Evolutionary conservation across 345 rosid species (phyloP).

Genomic region (Cardamine chenopodiifolia): DNA sequence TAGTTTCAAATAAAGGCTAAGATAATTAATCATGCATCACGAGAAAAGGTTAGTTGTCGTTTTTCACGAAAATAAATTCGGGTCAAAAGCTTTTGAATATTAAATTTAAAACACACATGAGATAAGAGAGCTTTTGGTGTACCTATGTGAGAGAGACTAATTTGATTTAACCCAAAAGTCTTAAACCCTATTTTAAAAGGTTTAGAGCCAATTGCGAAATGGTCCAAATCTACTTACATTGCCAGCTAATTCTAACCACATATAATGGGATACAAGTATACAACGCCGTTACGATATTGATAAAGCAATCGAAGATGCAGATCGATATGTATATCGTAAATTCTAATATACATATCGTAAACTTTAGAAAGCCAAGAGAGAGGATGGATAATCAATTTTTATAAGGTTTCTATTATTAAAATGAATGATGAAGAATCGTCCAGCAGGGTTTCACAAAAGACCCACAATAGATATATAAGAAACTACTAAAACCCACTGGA

Average conservation of each 20-base stretch:
- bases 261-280: background rate
- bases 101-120: conserved; percentile 5
- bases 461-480: background rate
- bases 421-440: background rate
- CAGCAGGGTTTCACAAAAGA: background rate
- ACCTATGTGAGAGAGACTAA: conserved; percentile 24
- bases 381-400: background rate
- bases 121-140: conserved; percentile 37
- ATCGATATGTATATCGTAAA: background rate
- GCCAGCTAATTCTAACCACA: conserved; percentile 28
- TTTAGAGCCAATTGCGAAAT: conserved; percentile 30
- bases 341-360: background rate
- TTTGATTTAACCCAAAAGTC: conserved; percentile 36
- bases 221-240: conserved; percentile 24
- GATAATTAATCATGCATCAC: conserved; percentile 13
- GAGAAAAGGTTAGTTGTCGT: conserved; percentile 32
- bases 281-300: background rate
- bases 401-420: background rate
- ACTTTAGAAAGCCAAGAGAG: background rate
- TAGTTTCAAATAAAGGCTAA: conserved; percentile 1
- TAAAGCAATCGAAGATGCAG: conserved; percentile 3
- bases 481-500: background rate
- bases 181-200: conserved; percentile 13
- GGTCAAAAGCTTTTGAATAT: conserved; percentile 35
- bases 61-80: conserved; percentile 8